phyloP scores from a whole-genome alignment of 169 alveolate species.

The Amoebophrya sp. region DNA sequence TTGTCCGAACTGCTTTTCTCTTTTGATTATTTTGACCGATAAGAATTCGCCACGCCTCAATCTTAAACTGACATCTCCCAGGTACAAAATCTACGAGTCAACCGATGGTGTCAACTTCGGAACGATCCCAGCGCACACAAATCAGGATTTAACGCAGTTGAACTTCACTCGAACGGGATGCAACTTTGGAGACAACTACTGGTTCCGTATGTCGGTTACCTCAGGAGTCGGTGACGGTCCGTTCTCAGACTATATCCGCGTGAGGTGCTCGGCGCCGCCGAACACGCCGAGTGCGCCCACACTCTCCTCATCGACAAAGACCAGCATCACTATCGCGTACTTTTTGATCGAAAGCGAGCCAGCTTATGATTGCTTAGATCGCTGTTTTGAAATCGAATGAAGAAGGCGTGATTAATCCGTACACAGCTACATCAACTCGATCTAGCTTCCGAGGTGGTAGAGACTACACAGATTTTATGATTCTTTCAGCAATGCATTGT shows the following conservation, averaged over 20 bases:
- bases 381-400: too few species aligned
- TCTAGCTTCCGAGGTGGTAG: too few species aligned
- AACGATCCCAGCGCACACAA: neutral
- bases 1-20: too few species aligned
- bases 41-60: too few species aligned
- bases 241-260: conserved; percentile 3
- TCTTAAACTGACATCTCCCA: too few species aligned
- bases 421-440: too few species aligned
- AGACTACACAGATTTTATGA: too few species aligned
- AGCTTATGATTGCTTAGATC: too few species aligned
- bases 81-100: conserved; percentile 13
- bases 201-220: conserved; percentile 17
- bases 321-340: neutral
- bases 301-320: neutral
- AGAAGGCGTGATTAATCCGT: too few species aligned
- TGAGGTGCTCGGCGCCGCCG: conserved; percentile 9
- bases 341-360: too few species aligned
- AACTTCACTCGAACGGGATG: neutral
- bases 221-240: neutral
- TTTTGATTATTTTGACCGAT: too few species aligned
- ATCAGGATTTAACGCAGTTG: neutral
- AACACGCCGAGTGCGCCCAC: conserved; percentile 4
- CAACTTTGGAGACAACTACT: conserved; percentile 13
- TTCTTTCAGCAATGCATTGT: too few species aligned
- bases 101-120: neutral